phyloP scores from a whole-genome alignment of 441 rosid species.

The Mallotus repandus region DNA sequence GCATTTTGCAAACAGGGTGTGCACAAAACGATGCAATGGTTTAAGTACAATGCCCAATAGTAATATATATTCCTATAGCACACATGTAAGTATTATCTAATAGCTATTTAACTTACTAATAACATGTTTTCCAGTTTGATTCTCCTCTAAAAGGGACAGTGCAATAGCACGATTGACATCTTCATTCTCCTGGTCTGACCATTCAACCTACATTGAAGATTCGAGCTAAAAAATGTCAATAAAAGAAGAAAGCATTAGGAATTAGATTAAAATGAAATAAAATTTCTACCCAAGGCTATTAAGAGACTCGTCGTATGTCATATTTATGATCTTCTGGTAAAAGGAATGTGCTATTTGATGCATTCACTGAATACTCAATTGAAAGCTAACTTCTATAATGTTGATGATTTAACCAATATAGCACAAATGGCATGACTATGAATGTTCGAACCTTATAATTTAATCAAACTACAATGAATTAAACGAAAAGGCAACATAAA shows the following conservation, averaged over 20 bases:
- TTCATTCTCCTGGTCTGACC: conserved; percentile 62
- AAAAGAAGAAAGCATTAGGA: background rate
- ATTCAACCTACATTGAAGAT: conserved; percentile 46
- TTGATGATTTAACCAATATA: background rate
- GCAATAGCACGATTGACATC: conserved; percentile 80
- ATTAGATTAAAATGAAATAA: background rate
- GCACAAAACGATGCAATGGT: background rate
- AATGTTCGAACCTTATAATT: conserved; percentile 11
- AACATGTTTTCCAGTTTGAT: conserved; percentile 39
- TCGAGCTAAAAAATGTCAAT: conserved; percentile 17
- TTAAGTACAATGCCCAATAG: background rate
- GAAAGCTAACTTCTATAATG: background rate
- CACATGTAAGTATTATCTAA: conserved; percentile 11
- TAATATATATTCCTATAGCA: conserved; percentile 4
- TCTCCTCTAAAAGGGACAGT: conserved; percentile 68
- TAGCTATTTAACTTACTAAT: conserved; percentile 50
- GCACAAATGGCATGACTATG: background rate
- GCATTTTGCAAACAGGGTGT: background rate
- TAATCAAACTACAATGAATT: conserved; percentile 10
- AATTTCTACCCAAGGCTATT: background rate
- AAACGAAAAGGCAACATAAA: conserved; percentile 10
- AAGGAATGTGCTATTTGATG: background rate
- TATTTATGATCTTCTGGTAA: background rate
- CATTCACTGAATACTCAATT: conserved; percentile 1
- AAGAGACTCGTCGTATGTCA: background rate